Evolutionary conservation across 2,329 filamentous ascomycete species (phyloP).

Genomic region (Aureobasidium sp.): DNA sequence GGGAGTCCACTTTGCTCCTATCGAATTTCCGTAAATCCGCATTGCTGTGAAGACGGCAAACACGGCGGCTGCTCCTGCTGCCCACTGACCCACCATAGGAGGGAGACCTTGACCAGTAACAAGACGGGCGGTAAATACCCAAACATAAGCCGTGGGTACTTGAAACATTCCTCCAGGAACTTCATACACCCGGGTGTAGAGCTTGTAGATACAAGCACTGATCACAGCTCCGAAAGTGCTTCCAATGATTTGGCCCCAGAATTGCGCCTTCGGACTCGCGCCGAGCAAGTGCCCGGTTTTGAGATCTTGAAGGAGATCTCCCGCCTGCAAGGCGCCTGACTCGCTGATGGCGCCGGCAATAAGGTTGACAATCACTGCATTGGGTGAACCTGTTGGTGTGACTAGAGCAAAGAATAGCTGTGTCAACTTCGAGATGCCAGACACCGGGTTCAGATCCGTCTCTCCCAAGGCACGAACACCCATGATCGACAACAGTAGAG

Average conservation of each 20-base stretch:
- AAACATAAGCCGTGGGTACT: conserved; percentile 90
- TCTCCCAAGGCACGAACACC: conserved; percentile 61
- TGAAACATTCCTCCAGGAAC: conserved; percentile 87
- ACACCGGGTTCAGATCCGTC: conserved; percentile 93
- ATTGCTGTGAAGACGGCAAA: conserved; percentile 66
- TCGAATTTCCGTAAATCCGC: conserved; percentile 50
- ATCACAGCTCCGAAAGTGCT: conserved; percentile 78
- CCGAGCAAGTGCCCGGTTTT: conserved; percentile 93
- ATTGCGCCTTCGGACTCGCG: conserved; percentile 88
- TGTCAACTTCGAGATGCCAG: conserved; percentile 91
- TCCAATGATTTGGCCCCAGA: conserved; percentile 92
- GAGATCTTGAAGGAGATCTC: conserved; percentile 93
- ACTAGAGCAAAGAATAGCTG: conserved; percentile 92
- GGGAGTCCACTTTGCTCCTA: conserved; percentile 55
- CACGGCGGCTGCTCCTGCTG: conserved; percentile 63
- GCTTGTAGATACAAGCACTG: conserved; percentile 76
- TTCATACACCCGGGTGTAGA: conserved; percentile 84
- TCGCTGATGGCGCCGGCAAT: conserved; percentile 85
- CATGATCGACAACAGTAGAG: conserved; percentile 60
- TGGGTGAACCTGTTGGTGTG: conserved; percentile 70
- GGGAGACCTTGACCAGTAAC: conserved; percentile 88
- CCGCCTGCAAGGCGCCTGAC: conserved; percentile 82
- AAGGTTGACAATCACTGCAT: conserved; percentile 89
- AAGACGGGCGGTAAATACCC: conserved; percentile 91
- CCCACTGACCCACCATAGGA: conserved; percentile 73